Base-by-base conservation (phyloP, 345 rosid genomes). In the Aquilaria malaccensis region DNA sequence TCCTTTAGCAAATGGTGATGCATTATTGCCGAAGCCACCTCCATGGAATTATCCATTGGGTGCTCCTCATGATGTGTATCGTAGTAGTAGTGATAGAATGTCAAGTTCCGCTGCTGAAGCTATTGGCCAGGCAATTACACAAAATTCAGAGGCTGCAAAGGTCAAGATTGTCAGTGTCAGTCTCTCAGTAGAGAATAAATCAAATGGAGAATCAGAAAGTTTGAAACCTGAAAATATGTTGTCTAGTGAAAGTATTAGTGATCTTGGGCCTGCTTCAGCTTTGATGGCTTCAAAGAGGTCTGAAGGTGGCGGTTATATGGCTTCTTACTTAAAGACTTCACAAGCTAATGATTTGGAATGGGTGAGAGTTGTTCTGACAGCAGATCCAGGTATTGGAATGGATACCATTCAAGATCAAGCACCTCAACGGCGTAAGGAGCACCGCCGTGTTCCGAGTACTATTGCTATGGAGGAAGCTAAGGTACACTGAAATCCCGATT, bases 21-120 rank as follows among this genome's bases (percentile, higher is more conserved):
- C 89, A 68, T 79, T 94, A 74, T 67, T 91, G 79, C 96, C 75
- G 31, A 88, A 86, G 81, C 99, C 99, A 45, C 99, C 99, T 72
- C 95, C 99, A 50, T 95, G 97, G 99, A 97, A 97, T 64, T 95
- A 85, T 83, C 99, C 99, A 65, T 79, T 95, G 77, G 81, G 97
- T 95, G 88, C 96, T 76, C 61, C 95, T 37, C 97, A 95, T 74
- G 99, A 95, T 71, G 93, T 68, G 11, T 95, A 95, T 76, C 91
- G 97, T 53, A 88, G 91, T 67, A 95, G 99, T 77, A 81, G 89
- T 56, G 99, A 95, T 70, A 85, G 97, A 67, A 82, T 95, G 97
- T 95, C 99, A 10, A 71, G 68, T 59, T 91, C 99, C 41, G 88
- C 97, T 50, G 99, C 93, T 15, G 89, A 88, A 81, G 97, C 99